Percentiles rank a stretch among this genome's conserved stretches.
Evolutionary conservation across 139 green algal genomes (phyloP).

Genomic region (Chlamydomonas applanata): DNA sequence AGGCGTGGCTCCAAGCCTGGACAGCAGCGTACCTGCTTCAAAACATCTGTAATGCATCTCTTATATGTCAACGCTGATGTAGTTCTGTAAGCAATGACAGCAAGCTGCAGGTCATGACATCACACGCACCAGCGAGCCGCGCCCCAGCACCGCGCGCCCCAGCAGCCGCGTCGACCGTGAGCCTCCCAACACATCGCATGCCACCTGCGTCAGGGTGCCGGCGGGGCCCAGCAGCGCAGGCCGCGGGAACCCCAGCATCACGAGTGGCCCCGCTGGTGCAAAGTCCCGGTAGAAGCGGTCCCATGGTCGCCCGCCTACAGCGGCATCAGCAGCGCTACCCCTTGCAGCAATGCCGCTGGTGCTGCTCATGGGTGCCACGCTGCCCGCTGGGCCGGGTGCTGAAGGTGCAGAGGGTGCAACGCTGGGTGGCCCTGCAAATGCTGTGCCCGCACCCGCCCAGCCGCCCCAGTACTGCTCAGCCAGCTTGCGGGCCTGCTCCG

Average conservation of each 20-base stretch:
- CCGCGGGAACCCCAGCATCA: conserved; percentile 68
- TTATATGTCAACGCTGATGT: no score
- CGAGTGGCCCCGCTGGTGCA: conserved; percentile 23
- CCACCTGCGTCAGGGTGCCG: conserved; percentile 1
- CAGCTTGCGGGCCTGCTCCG: conserved; percentile 19
- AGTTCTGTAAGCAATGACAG: no score
- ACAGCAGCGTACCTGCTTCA: no score
- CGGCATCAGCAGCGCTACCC: not conserved
- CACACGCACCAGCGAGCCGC: conserved; percentile 28
- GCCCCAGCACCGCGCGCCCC: conserved; percentile 43
- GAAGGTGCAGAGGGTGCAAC: not conserved
- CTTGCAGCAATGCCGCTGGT: not conserved
- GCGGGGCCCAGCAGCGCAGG: conserved; percentile 31
- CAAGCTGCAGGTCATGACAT: no score
- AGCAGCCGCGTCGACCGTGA: conserved; percentile 51
- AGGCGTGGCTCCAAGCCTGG: no score
- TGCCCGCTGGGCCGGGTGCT: conserved; percentile 2
- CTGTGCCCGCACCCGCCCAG: conserved; percentile 36
- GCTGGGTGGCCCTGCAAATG: not conserved
- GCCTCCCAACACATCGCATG: conserved; percentile 50
- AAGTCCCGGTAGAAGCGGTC: conserved; percentile 8
- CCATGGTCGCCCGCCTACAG: not conserved
- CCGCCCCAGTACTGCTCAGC: conserved; percentile 74
- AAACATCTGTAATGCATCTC: no score
- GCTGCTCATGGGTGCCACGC: not conserved